Evolutionary conservation across 768 basidiomycete genomes (phyloP), one percentile per base, ranked within the genome.

Genomic region (Boletus sp.): DNA sequence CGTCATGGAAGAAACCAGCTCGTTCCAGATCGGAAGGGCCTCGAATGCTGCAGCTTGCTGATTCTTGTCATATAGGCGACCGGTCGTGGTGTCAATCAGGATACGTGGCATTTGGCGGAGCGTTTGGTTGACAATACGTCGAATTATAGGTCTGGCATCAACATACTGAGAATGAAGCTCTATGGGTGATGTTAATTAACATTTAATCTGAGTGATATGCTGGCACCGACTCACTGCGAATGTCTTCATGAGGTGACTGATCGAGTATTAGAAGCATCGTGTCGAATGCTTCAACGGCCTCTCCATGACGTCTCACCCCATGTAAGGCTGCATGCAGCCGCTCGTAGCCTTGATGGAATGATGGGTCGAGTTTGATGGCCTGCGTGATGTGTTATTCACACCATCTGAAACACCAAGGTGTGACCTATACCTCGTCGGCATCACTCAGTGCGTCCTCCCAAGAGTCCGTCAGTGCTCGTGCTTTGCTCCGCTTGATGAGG

Each of bases 11-110:
- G 55, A 60, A 2, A 9, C 7, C 0, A 62, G 24, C 8, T 61
- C 51, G 4, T 41, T 14, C 39, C 54, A 64, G 8, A 49, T 40
- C 0, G 60, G 50, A 7, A 56, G 52, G 2, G 4, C 30, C 7
- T 53, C 32, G 20, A 64, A 64, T 1, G 63, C 54, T 2, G 5
- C 48, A 4, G 20, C 51, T 50, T 60, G 63, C 30, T 53, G 58
- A n/a, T 1, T 10, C 18, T 47, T 64, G 29, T 64, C 59, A 12
- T 18, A 47, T 0, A 64, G 45, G n/a, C 36, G 51, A 14, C 63
- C 63, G 0, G 56, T 58, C 0, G 39, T 1, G 3, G 46, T 53
- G 28, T 59, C 39, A 5, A 64, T 57, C 2, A 64, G 55, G 0
- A 64, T 39, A 0, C 48, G 41, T 11, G 63, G 63, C 46, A 56